Evolutionary conservation across 345 rosid species (phyloP).

Genomic region (Populus pruinosa): DNA sequence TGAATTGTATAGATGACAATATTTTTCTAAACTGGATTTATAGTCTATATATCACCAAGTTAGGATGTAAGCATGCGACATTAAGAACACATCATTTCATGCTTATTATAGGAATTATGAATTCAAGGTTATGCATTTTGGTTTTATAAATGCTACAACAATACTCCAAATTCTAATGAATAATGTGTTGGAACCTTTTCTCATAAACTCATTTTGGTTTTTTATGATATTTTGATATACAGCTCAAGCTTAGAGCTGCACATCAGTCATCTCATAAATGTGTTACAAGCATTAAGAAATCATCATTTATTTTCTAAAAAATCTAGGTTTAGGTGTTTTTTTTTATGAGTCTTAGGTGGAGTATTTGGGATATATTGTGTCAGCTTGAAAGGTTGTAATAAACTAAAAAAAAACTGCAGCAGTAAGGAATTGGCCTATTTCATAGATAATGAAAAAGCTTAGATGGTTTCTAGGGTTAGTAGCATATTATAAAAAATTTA

Average conservation of each 20-base stretch:
- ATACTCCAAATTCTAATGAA: background rate
- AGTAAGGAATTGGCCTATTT: background rate
- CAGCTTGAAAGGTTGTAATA: background rate
- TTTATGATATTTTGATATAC: background rate
- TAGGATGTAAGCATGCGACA: background rate
- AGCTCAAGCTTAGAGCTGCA: background rate
- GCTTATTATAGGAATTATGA: background rate
- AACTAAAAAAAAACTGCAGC: background rate
- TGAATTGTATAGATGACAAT: background rate
- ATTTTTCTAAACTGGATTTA: background rate
- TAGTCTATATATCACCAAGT: background rate
- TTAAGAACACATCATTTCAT: background rate
- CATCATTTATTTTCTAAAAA: background rate
- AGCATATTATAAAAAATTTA: background rate
- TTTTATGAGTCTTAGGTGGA: background rate
- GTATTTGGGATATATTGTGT: background rate
- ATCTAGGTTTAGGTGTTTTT: background rate
- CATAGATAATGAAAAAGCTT: background rate
- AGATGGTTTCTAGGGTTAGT: background rate
- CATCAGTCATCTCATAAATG: rapidly evolving
- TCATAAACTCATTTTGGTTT: background rate
- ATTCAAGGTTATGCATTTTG: background rate
- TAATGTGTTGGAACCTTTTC: too few species aligned
- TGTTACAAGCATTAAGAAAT: background rate
- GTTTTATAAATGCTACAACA: background rate